Evolutionary conservation across 768 basidiomycete species (phyloP), one percentile per base, ranked within the genome.

Genomic region (Agrocybe chaxingu): DNA sequence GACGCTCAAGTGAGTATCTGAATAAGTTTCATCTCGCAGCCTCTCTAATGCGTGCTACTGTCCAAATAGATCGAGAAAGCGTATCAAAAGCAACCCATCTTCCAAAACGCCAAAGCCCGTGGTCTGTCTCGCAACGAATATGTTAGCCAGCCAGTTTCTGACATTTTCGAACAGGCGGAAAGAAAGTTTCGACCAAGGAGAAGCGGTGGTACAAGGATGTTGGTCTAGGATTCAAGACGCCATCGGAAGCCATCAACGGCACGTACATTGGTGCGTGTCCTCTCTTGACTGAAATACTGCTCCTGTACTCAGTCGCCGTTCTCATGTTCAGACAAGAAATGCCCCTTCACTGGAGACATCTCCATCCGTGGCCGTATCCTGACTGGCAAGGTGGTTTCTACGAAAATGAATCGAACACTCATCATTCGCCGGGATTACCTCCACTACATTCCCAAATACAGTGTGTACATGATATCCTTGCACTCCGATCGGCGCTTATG

Each of bases 171-270:
- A 54, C 54, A 91, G 93, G 78, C 64, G 85, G 87, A 61, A 92
- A 92, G 81, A 96, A 96, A 79, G 78, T 94, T 60, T 80, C 87
- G 45, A 92, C 93, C 60, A 97, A 87, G 81, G 89, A 92, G 59
- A 97, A 88, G 82, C 80, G 97, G 70, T 99, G 97, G 96, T 97
- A 90, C 78, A 98, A 98, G 84, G 93, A 98, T 74, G 89, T 97
- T 64, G 95, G 95, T 63, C 78, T 98, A 52, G 92, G 92, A 41
- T 97, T 91, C 78, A 94, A 98, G 82, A 98, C 94, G 29, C 97
- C 97, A 42, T 63, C 85, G 57, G 95, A 98, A 63, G 97, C 97
- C 48, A 92, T 98, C 68, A 92, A 81, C 49, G 97, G 94, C 65
- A 89, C 92, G 58, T 99, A 98, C 78, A 89, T 97, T 65, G 93